Percentiles rank a stretch among this genome's conserved stretches.
Conservation (phyloP, 352 stramenopile genomes). For the Phytopythium ostracodes region DNA sequence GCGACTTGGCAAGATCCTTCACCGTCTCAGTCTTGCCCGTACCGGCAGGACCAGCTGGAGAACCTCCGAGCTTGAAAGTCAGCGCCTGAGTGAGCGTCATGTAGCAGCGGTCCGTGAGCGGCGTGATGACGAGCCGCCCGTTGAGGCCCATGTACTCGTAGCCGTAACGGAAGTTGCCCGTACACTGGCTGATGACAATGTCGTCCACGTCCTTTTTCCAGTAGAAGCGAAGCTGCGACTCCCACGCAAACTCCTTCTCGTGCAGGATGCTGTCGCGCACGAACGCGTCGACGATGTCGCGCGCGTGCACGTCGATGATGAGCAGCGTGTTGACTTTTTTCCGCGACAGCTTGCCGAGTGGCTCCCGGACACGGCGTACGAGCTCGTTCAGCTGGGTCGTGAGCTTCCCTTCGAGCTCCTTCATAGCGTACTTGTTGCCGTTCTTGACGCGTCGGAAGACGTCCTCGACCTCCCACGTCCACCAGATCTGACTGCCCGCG, state of each 20-base stretch:
- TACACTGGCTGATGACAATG: conserved; percentile 90
- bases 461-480: conserved; percentile 94
- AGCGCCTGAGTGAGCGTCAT: conserved; percentile 93
- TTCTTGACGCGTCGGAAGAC: conserved; percentile 86
- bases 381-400: conserved; percentile 90
- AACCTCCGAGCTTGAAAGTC: conserved; percentile 91
- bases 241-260: conserved; percentile 90
- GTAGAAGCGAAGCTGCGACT: conserved; percentile 89
- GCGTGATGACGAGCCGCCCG: conserved; percentile 90
- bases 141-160: conserved; percentile 95
- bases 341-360: conserved; percentile 74
- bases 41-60: conserved; percentile 84
- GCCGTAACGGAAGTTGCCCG: conserved; percentile 88
- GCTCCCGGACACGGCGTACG: conserved; percentile 87
- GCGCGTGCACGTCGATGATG: conserved; percentile 89
- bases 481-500: conserved; percentile 92
- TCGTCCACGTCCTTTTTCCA: conserved; percentile 90
- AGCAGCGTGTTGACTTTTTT: conserved; percentile 94
- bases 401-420: conserved; percentile 88
- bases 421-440: conserved; percentile 94
- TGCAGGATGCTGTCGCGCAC: conserved; percentile 88
- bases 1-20: conserved; percentile 91
- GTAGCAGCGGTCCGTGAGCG: conserved; percentile 92
- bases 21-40: conserved; percentile 94
- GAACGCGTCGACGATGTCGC: conserved; percentile 90